Conservation (phyloP, 495 filamentous ascomycete species). For the Chaetomium tenue region DNA sequence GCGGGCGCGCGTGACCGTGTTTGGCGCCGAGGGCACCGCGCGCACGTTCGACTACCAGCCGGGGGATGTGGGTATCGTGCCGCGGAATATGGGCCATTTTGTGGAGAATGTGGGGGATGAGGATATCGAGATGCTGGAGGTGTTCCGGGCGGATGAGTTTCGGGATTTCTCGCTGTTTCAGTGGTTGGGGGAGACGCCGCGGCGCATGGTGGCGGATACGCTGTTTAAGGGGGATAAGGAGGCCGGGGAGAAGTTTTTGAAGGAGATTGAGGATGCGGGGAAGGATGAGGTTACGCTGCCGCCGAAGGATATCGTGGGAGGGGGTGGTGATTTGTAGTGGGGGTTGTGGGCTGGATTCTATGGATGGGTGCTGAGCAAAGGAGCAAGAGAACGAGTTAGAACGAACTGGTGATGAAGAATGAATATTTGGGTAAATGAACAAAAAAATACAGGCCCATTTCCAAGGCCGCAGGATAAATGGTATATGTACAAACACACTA, state of each 20-base stretch:
- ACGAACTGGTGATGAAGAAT: background rate
- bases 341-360: background rate
- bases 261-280: constrained; percentile 53
- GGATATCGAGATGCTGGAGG: constrained; percentile 59
- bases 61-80: constrained; percentile 62
- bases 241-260: constrained; percentile 55
- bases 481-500: background rate
- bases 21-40: constrained; percentile 49
- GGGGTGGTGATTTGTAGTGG: too few relatives aligned
- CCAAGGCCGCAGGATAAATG: constrained; percentile 2
- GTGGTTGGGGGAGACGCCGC: constrained; percentile 66
- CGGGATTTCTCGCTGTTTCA: constrained; percentile 65
- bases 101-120: constrained; percentile 62
- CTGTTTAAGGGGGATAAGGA: constrained; percentile 56
- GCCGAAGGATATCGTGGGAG: background rate
- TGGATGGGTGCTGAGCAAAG: background rate
- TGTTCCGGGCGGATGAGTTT: constrained; percentile 58
- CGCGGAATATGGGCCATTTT: constrained; percentile 61
- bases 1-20: constrained; percentile 53
- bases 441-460: background rate
- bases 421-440: background rate
- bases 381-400: constrained; percentile 8
- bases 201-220: constrained; percentile 59
- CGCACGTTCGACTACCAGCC: constrained; percentile 48
- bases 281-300: constrained; percentile 45